Percentiles rank a stretch among this genome's conserved stretches.
Evolutionary conservation across 306 rosid species (phyloP).

Genomic region (Lagenaria siceraria): DNA sequence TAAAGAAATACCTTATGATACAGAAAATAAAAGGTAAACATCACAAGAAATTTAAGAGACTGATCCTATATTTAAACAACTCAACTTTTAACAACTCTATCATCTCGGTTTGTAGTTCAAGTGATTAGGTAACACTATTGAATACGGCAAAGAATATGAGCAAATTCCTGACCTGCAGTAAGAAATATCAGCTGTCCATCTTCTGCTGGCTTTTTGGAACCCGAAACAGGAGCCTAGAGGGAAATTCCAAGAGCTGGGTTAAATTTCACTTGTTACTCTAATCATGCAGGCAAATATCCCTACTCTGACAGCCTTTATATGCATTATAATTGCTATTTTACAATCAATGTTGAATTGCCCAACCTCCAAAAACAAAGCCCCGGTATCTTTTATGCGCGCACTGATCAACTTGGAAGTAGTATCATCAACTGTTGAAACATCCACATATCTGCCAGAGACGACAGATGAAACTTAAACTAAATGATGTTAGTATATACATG

Average conservation of each 20-base stretch:
- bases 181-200: conserved; percentile 95
- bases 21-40: neutral
- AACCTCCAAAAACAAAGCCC: conserved; percentile 88
- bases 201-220: conserved; percentile 94
- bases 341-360: conserved; percentile 1
- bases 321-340: neutral
- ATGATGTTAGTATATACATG: neutral
- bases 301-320: neutral
- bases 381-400: conserved; percentile 52
- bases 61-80: neutral
- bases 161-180: conserved; percentile 53
- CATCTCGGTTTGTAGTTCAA: neutral
- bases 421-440: conserved; percentile 87
- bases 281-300: neutral
- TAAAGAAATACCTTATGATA: neutral
- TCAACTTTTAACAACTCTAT: neutral
- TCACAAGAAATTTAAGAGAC: neutral
- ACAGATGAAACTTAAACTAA: neutral
- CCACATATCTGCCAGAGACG: conserved; percentile 59
- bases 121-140: neutral
- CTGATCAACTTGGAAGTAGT: conserved; percentile 59
- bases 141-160: neutral
- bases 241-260: conserved; percentile 8
- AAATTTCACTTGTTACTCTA: neutral
- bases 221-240: conserved; percentile 92